Conservation (phyloP, 2,329 filamentous ascomycete species). For the Diaporthe destruens region DNA sequence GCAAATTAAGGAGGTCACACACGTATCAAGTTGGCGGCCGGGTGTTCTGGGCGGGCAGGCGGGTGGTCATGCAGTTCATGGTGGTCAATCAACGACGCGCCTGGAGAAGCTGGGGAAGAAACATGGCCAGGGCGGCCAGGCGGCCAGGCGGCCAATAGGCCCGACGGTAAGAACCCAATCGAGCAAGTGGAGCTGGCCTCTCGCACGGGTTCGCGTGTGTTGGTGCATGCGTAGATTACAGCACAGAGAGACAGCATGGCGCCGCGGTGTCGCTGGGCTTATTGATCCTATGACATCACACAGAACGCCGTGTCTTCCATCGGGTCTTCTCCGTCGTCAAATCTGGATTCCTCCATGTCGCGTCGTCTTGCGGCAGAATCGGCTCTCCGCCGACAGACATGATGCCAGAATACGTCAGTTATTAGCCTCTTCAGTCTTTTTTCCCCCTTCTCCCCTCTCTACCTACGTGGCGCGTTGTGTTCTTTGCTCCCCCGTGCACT, state of each 20-base stretch:
- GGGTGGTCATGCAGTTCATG: no score
- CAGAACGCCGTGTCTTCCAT: background rate
- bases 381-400: slow-evolving; percentile 7
- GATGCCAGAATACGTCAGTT: slow-evolving; percentile 17
- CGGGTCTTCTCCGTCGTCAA: slow-evolving; percentile 8
- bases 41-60: slow-evolving; percentile 27
- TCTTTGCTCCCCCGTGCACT: slow-evolving; percentile 10
- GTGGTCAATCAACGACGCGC: background rate
- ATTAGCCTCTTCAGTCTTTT: background rate
- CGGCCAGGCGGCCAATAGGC: slow-evolving; percentile 8
- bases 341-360: background rate
- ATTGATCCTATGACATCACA: slow-evolving; percentile 16
- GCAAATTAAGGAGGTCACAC: slow-evolving; percentile 38
- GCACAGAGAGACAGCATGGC: background rate
- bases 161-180: slow-evolving; percentile 27
- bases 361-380: background rate
- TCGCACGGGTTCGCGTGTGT: slow-evolving; percentile 22
- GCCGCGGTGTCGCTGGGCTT: background rate
- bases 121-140: background rate
- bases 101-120: slow-evolving; percentile 18
- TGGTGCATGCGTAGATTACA: slow-evolving; percentile 4
- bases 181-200: slow-evolving; percentile 28
- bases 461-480: slow-evolving; percentile 18
- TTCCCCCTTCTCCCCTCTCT: background rate
- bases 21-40: background rate